Percentiles rank a stretch among this genome's conserved stretches.
These are phyloP conservation scores for Artemisia princeps DNA, from an alignment of 140 eudicot genomes.

Conservation along the genomic window DNA sequence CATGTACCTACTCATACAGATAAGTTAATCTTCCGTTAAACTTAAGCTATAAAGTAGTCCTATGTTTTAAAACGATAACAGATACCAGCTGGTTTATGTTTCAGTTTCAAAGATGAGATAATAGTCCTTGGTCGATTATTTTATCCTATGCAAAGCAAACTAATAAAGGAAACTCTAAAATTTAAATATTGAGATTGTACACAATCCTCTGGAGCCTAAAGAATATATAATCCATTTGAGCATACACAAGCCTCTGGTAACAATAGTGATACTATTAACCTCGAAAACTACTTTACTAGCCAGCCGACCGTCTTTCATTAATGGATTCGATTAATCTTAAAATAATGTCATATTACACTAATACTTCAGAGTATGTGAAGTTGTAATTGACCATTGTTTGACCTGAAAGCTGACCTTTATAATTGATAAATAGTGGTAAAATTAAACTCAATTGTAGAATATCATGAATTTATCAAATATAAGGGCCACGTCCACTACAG, in stretches of 20 bases:
- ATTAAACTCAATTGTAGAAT: not conserved
- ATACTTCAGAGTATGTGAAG: conserved; percentile 1
- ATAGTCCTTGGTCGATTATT: not conserved
- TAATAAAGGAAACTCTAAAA: no score
- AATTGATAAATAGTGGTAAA: not conserved
- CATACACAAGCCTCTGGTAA: not conserved
- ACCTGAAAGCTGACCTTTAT: conserved; percentile 2
- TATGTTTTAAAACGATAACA: no score
- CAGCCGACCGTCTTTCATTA: not conserved
- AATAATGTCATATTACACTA: not conserved
- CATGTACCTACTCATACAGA: no score
- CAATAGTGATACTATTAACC: not conserved
- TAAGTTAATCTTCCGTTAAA: no score
- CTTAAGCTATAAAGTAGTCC: no score
- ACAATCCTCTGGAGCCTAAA: conserved; percentile 4
- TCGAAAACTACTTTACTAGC: conserved; percentile 5
- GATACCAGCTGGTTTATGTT: conserved; percentile 4
- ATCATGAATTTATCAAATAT: not conserved
- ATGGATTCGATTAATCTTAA: not conserved
- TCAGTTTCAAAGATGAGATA: not conserved
- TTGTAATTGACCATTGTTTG: conserved; percentile 5
- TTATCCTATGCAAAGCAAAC: not conserved
- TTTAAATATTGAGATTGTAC: not conserved
- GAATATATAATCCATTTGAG: not conserved
- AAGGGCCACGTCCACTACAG: no score